phyloP scores from a whole-genome alignment of 805 yeast species.

The Candida ficus region DNA sequence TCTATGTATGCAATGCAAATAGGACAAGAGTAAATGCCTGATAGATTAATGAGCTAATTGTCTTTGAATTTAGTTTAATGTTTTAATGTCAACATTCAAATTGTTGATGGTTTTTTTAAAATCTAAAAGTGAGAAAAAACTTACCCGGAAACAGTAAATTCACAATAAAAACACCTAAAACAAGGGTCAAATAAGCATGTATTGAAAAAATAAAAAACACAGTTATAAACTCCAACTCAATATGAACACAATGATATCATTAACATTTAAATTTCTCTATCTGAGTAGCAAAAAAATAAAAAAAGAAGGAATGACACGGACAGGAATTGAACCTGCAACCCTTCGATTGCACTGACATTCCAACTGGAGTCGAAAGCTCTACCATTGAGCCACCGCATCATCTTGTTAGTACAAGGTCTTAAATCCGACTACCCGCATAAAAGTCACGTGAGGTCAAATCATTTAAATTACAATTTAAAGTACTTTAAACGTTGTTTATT shows the following conservation, averaged over 20 bases:
- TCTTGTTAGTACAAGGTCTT: constrained; percentile 14
- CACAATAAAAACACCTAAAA: too few relatives aligned
- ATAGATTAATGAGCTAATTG: neutral
- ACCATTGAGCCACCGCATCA: constrained; percentile 77
- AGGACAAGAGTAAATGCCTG: neutral
- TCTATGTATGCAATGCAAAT: neutral
- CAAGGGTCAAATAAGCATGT: too few relatives aligned
- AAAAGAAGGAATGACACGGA: constrained; percentile 55
- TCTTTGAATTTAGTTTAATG: neutral
- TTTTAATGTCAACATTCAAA: too few relatives aligned
- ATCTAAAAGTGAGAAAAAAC: neutral
- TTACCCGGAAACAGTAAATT: neutral
- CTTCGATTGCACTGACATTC: constrained; percentile 51
- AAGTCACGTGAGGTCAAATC: too few relatives aligned
- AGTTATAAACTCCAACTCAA: too few relatives aligned
- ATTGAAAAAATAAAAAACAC: too few relatives aligned
- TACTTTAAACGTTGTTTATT: too few relatives aligned
- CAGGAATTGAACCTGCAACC: constrained; percentile 88
- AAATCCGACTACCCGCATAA: too few relatives aligned
- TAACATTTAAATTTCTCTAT: too few relatives aligned
- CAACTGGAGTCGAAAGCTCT: constrained; percentile 72
- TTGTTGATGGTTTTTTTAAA: neutral
- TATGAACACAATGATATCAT: neutral
- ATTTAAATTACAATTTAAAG: too few relatives aligned
- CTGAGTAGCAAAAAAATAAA: too few relatives aligned